phyloP scores from a whole-genome alignment of 2,329 filamentous ascomycete genomes.

The Aspergillus sp. region DNA sequence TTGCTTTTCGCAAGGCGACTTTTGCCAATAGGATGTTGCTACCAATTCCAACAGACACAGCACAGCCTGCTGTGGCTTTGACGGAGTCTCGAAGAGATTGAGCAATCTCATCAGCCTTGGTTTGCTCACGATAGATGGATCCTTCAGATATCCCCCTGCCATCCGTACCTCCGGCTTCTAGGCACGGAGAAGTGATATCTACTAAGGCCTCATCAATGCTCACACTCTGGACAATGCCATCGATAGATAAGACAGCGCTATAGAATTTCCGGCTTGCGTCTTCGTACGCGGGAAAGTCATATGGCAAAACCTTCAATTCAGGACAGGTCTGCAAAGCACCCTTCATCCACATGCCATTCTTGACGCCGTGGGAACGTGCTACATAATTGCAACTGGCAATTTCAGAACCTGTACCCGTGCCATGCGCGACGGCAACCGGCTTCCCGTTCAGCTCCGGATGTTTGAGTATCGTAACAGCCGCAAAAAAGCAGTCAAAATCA shows the following conservation, averaged over 20 bases:
- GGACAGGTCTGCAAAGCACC: conserved; percentile 73
- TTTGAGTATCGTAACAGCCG: conserved; percentile 76
- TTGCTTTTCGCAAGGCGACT: conserved; percentile 80
- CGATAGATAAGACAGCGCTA: conserved; percentile 67
- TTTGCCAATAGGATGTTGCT: conserved; percentile 86
- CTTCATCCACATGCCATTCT: conserved; percentile 99
- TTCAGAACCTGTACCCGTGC: conserved; percentile 75
- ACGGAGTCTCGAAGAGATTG: conserved; percentile 58
- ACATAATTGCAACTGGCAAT: conserved; percentile 97
- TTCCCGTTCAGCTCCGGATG: conserved; percentile 67
- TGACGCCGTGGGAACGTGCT: conserved; percentile 75
- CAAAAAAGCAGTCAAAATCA: conserved; percentile 98
- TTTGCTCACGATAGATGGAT: conserved; percentile 68
- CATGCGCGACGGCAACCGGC: conserved; percentile 83
- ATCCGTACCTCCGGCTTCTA: conserved; percentile 57
- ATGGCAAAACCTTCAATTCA: conserved; percentile 79
- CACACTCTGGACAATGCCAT: conserved; percentile 84
- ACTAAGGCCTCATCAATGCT: conserved; percentile 93
- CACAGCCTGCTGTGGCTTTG: conserved; percentile 67
- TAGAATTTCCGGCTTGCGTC: conserved; percentile 85
- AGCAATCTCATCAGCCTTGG: conserved; percentile 66
- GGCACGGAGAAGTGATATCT: conserved; percentile 66
- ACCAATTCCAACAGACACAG: conserved; percentile 88
- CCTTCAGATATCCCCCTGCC: conserved; percentile 59
- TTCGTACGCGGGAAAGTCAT: conserved; percentile 93